Conservation (phyloP, 768 basidiomycete genomes). For the Lactarius sp. region DNA sequence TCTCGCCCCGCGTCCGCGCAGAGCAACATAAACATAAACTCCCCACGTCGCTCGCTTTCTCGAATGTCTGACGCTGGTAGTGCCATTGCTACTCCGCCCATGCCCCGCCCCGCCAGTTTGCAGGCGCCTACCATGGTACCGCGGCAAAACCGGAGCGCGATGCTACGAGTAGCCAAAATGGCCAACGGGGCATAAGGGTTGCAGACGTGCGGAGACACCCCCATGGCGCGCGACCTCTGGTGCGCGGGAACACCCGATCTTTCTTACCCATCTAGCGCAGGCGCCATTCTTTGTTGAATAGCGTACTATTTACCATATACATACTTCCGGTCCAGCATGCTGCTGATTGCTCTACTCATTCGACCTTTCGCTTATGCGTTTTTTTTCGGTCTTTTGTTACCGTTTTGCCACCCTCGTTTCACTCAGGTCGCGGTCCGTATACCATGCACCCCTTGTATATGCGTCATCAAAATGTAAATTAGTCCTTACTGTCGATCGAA, state of each 20-base stretch:
- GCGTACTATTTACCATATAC: neutral
- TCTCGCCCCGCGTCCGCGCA: slow-evolving; percentile 18
- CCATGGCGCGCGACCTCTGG: neutral
- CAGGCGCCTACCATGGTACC: slow-evolving; percentile 60
- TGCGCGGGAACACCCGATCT: neutral
- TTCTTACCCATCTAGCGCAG: slow-evolving; percentile 14
- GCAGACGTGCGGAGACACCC: neutral
- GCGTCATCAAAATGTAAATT: slow-evolving; percentile 13
- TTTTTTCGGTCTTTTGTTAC: neutral
- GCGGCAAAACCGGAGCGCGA: slow-evolving; percentile 68
- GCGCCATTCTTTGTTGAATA: slow-evolving; percentile 5
- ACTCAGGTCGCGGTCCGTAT: slow-evolving; percentile 9
- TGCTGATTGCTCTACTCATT: neutral
- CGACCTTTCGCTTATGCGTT: slow-evolving; percentile 5
- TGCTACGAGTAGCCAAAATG: slow-evolving; percentile 64
- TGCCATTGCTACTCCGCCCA: slow-evolving; percentile 29
- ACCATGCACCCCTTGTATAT: slow-evolving; percentile 17
- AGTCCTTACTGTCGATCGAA: neutral
- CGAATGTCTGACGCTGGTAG: slow-evolving; percentile 43
- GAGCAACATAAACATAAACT: slow-evolving; percentile 3
- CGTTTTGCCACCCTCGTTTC: neutral
- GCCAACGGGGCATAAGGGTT: slow-evolving; percentile 33
- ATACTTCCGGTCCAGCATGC: neutral
- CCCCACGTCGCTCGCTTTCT: slow-evolving; percentile 31
- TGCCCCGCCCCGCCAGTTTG: slow-evolving; percentile 54